These are phyloP conservation scores for Penicillium sp. DNA, from an alignment of 2,329 filamentous ascomycete species.

Conservation along the genomic window DNA sequence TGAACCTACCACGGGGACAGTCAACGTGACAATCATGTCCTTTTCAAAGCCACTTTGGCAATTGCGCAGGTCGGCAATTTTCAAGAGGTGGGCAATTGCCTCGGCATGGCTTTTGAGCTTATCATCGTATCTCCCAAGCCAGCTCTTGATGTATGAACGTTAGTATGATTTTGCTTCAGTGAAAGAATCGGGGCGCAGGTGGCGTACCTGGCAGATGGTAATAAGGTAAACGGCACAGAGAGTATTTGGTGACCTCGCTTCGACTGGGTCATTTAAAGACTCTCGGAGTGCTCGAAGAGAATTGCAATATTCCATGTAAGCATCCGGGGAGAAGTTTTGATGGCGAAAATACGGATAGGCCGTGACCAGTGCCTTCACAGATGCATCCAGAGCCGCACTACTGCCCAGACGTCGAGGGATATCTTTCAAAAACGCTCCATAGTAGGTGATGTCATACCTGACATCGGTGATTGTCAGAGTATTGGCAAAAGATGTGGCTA, in stretches of 20 bases:
- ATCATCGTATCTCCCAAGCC: conserved; percentile 23
- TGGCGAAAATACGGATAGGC: conserved; percentile 23
- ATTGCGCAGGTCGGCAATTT: conserved; percentile 14
- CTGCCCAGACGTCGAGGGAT: conserved; percentile 25
- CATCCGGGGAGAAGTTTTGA: conserved; percentile 14
- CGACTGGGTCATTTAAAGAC: conserved; percentile 26
- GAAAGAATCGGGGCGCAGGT: neutral
- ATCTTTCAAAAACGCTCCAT: conserved; percentile 25
- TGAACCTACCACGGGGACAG: conserved; percentile 25
- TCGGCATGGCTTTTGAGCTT: conserved; percentile 19
- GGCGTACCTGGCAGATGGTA: conserved; percentile 31
- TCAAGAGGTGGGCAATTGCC: conserved; percentile 24
- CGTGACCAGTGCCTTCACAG: conserved; percentile 22
- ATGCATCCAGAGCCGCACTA: conserved; percentile 26
- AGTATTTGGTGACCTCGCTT: conserved; percentile 26
- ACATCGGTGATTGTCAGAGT: conserved; percentile 24
- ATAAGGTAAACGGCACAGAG: conserved; percentile 33
- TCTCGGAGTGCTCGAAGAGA: conserved; percentile 26
- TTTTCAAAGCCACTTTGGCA: conserved; percentile 20
- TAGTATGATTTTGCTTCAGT: neutral
- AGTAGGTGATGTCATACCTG: conserved; percentile 27
- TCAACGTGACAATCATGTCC: conserved; percentile 23
- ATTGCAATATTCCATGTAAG: conserved; percentile 21
- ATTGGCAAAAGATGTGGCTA: conserved; percentile 16
- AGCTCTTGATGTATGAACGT: conserved; percentile 16